Evolutionary conservation across 2,329 filamentous ascomycete species (phyloP).

Genomic region (Fusarium proliferatum): DNA sequence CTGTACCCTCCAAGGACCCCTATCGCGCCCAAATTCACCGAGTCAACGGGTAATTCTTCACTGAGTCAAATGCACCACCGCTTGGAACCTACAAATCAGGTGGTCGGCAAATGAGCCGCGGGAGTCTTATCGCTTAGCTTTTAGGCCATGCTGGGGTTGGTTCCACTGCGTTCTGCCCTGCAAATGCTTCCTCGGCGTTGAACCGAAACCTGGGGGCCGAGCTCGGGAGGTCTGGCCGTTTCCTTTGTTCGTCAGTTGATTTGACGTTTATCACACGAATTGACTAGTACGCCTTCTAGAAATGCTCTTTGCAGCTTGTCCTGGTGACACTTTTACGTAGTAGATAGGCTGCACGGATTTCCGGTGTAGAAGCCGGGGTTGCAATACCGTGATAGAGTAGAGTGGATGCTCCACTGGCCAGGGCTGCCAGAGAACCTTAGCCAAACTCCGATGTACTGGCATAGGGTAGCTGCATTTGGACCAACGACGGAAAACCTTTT

Average conservation of each 20-base stretch:
- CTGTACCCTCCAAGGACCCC: not conserved
- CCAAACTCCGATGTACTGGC: not conserved
- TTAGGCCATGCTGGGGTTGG: not conserved
- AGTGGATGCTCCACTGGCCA: not conserved
- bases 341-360: not conserved
- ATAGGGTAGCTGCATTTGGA: not conserved
- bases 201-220: slow-evolving; percentile 28
- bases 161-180: not conserved
- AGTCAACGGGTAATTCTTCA: slow-evolving; percentile 26
- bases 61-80: slow-evolving; percentile 18
- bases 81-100: slow-evolving; percentile 14
- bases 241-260: not conserved
- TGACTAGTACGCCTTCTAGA: slow-evolving; percentile 12
- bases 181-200: slow-evolving; percentile 13
- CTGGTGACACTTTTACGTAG: slow-evolving; percentile 8
- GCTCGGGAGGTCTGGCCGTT: slow-evolving; percentile 8
- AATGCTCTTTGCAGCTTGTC: not conserved
- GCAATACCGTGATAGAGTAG: not conserved
- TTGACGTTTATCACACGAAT: not conserved
- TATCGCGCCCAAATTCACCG: slow-evolving; percentile 22
- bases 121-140: slow-evolving; percentile 19
- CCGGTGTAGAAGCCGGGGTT: slow-evolving; percentile 1
- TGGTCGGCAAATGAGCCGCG: slow-evolving; percentile 20
- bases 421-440: not conserved
- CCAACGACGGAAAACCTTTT: not conserved